These are phyloP conservation scores for Fusarium pilosicola DNA, from an alignment of 2,329 filamentous ascomycete species.

Conservation along the genomic window DNA sequence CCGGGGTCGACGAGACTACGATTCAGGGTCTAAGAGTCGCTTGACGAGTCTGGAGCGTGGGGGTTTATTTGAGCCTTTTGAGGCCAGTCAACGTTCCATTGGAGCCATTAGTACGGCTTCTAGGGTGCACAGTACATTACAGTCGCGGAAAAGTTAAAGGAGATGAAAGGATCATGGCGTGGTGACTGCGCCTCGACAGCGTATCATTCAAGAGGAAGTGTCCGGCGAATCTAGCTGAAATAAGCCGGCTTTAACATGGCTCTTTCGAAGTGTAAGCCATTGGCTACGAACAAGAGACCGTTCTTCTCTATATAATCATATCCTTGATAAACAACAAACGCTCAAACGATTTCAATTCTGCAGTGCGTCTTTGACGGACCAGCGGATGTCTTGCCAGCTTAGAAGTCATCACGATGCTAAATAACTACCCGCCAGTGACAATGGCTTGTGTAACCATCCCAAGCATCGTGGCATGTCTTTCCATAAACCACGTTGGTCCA, in stretches of 20 bases:
- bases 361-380: background rate
- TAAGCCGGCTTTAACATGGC: conserved; percentile 1
- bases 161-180: conserved; percentile 1
- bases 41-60: conserved; percentile 28
- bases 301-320: background rate
- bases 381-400: background rate
- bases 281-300: background rate
- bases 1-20: conserved; percentile 33
- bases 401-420: background rate
- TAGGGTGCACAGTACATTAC: background rate
- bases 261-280: background rate
- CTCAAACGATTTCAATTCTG: background rate
- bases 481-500: conserved; percentile 7
- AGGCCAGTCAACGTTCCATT: conserved; percentile 7
- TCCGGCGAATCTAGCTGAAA: background rate
- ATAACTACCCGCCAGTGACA: background rate
- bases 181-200: conserved; percentile 21
- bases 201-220: conserved; percentile 18
- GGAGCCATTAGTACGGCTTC: background rate
- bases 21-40: conserved; percentile 21
- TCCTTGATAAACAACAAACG: background rate
- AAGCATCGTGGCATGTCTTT: conserved; percentile 15
- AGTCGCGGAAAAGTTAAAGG: conserved; percentile 15
- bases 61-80: conserved; percentile 22
- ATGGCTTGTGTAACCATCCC: conserved; percentile 25